A percentile compares a stretch with the other conserved stretches of the same genome.
These are phyloP conservation scores for Entomortierella lignicola DNA, from an alignment of 192 early-diverging fungal species.

Conservation along the genomic window DNA sequence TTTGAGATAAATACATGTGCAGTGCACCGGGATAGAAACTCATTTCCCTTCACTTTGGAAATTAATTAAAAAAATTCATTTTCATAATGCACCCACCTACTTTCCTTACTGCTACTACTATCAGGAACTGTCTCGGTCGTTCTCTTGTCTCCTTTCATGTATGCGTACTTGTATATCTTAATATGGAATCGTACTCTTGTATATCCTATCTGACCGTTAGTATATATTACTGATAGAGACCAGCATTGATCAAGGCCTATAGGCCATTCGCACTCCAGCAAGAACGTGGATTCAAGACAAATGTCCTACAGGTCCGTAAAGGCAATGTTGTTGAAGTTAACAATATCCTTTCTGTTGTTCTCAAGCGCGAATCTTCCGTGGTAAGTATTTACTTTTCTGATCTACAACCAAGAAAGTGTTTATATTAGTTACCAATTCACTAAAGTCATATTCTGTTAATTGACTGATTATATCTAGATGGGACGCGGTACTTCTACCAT, in stretches of 20 bases:
- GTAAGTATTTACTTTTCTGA: conserved; percentile 29
- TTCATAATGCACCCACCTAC: no score
- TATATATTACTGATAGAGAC: conserved; percentile 4
- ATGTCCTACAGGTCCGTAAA: conserved; percentile 65
- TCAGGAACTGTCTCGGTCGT: no score
- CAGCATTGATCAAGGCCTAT: not conserved
- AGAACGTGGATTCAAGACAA: conserved; percentile 62
- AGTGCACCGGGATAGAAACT: no score
- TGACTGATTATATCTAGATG: conserved; percentile 12
- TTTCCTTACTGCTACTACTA: no score
- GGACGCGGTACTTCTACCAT: conserved; percentile 41
- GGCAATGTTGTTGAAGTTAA: conserved; percentile 79
- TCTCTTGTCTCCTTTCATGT: no score
- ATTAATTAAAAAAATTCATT: no score
- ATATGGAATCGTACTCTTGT: no score
- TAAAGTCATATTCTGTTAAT: not conserved
- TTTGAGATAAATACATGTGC: no score
- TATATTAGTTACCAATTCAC: not conserved
- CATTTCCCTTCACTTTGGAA: no score
- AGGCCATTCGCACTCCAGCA: conserved; percentile 5
- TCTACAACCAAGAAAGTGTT: not conserved
- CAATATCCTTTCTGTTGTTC: conserved; percentile 74
- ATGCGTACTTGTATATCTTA: not conserved
- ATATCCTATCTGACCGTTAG: not conserved
- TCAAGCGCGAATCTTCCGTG: conserved; percentile 70